Percentiles rank a stretch among this genome's conserved stretches.
phyloP scores from a whole-genome alignment of 345 rosid genomes.

The Murraya paniculata region DNA sequence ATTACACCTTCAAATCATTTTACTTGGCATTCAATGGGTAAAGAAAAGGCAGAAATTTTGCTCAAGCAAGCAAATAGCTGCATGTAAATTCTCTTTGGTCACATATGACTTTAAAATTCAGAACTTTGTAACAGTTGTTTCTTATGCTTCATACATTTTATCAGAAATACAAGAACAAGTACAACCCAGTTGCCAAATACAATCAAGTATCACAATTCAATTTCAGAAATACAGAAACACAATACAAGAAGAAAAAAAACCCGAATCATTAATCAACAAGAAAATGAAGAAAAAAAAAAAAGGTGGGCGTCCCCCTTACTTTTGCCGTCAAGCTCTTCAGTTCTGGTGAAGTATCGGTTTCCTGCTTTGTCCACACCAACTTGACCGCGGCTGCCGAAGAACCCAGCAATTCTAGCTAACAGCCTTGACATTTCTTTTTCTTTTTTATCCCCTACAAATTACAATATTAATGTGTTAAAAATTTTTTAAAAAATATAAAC shows the following conservation, averaged over 20 bases:
- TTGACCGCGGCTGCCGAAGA: slow-evolving; percentile 46
- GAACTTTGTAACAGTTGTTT: background rate
- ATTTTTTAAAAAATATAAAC: background rate
- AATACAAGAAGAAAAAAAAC: background rate
- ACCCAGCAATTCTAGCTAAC: slow-evolving; percentile 63
- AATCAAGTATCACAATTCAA: background rate
- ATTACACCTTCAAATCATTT: background rate
- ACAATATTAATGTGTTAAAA: background rate
- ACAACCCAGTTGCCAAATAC: slow-evolving; percentile 2
- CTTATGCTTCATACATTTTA: background rate
- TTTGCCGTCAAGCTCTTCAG: slow-evolving; percentile 78
- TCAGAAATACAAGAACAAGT: background rate
- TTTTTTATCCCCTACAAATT: slow-evolving; percentile 19
- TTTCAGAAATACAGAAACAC: background rate
- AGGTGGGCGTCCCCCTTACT: slow-evolving; percentile 42
- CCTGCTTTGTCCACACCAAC: slow-evolving; percentile 74
- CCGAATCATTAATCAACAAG: background rate
- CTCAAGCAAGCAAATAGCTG: background rate
- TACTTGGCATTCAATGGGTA: background rate
- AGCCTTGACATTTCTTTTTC: slow-evolving; percentile 67
- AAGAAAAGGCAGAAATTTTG: background rate
- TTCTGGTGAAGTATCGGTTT: slow-evolving; percentile 73
- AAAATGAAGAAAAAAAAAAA: background rate
- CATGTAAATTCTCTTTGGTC: background rate
- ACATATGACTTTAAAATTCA: background rate